Conservation (phyloP, 1,284 basidiomycete genomes). For the Fomitiporia mediterranea region DNA sequence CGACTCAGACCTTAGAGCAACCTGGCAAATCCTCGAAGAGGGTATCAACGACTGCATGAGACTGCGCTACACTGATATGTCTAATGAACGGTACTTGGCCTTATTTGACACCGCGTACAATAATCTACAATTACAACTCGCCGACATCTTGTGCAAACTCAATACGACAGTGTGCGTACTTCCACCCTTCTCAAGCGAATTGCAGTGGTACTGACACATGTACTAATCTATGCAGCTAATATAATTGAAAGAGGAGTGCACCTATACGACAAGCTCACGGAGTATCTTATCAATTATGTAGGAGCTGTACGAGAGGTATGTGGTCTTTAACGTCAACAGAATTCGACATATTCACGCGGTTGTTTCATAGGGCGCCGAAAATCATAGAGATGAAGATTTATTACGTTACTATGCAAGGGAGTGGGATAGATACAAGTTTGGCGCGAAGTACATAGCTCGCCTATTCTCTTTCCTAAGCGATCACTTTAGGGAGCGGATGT, state of each 20-base stretch:
- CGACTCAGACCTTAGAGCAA: constrained; percentile 73
- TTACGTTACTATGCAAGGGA: constrained; percentile 89
- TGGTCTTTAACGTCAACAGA: background rate
- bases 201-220: constrained; percentile 20
- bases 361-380: constrained; percentile 62
- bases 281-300: constrained; percentile 81
- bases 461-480: constrained; percentile 97
- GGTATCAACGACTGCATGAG: constrained; percentile 95
- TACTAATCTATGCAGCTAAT: constrained; percentile 53
- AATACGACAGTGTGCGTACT: constrained; percentile 59
- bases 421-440: constrained; percentile 96
- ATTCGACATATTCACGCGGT: constrained; percentile 19
- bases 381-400: constrained; percentile 81
- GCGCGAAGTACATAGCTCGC: constrained; percentile 94
- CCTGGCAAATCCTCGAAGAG: constrained; percentile 84
- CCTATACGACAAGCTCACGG: constrained; percentile 85
- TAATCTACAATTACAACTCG: constrained; percentile 91
- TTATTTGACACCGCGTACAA: constrained; percentile 95
- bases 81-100: constrained; percentile 89
- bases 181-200: constrained; percentile 7
- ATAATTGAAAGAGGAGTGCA: constrained; percentile 95
- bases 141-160: constrained; percentile 72
- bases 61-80: constrained; percentile 81
- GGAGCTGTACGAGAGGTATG: constrained; percentile 61
- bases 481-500: constrained; percentile 98